Percentiles rank a stretch among this genome's conserved stretches.
phyloP scores from a whole-genome alignment of 2,329 filamentous ascomycete genomes.

The Xylariaceae sp. region DNA sequence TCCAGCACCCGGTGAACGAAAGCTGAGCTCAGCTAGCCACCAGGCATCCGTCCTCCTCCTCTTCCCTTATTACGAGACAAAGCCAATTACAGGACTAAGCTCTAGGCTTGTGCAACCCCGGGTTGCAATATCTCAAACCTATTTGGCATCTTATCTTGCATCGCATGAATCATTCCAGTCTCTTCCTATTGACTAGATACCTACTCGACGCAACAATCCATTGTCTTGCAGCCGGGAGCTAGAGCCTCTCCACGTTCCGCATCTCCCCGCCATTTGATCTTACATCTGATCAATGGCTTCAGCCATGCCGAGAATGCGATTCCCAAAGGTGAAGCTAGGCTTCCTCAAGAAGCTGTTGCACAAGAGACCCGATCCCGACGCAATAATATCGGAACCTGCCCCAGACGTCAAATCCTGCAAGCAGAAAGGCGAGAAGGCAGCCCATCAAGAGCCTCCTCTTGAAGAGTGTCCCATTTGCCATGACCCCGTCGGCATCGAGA shows the following conservation, averaged over 20 bases:
- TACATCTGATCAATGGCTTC: not conserved
- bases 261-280: not conserved
- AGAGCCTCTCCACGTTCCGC: not conserved
- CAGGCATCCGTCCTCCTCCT: not conserved
- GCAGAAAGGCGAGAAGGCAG: conserved; percentile 18
- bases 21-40: conserved; percentile 22
- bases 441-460: conserved; percentile 16
- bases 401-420: conserved; percentile 19
- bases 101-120: not conserved
- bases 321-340: conserved; percentile 34
- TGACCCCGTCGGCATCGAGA: conserved; percentile 47
- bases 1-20: conserved; percentile 9
- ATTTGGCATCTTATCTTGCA: not conserved
- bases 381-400: conserved; percentile 7
- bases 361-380: conserved; percentile 13
- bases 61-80: not conserved
- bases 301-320: conserved; percentile 28
- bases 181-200: not conserved
- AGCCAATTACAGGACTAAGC: not conserved
- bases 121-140: not conserved
- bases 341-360: conserved; percentile 38
- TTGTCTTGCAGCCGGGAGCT: not conserved
- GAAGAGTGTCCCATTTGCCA: conserved; percentile 53
- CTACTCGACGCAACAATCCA: not conserved
- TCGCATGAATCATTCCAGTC: not conserved